Conservation (phyloP, 2,329 filamentous ascomycete genomes). For the Fusarium praegraminearum region DNA sequence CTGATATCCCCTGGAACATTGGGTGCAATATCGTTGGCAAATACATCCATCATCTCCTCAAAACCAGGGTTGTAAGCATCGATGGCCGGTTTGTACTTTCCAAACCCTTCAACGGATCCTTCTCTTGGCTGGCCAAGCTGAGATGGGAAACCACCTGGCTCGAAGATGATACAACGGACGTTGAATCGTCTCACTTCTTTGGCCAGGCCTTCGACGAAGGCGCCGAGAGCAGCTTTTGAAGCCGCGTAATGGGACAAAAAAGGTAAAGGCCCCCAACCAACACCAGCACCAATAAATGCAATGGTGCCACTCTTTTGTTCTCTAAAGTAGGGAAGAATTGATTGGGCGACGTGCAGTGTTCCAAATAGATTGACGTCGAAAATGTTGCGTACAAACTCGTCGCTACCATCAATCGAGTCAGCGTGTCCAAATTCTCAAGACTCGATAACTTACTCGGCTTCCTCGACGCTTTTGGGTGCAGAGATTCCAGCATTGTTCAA, state of each 20-base stretch:
- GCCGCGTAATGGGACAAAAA: slow-evolving; percentile 16
- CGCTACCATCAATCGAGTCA: background rate
- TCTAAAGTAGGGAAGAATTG: slow-evolving; percentile 11
- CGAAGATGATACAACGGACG: slow-evolving; percentile 3
- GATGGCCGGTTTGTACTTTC: background rate
- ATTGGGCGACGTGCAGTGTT: slow-evolving; percentile 1
- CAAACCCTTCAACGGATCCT: slow-evolving; percentile 6
- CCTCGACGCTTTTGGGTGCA: slow-evolving; percentile 3
- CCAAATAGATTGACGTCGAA: slow-evolving; percentile 19
- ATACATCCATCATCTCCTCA: slow-evolving; percentile 9
- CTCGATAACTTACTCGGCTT: slow-evolving; percentile 2
- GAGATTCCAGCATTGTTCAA: slow-evolving; percentile 15
- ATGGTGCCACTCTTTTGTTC: background rate
- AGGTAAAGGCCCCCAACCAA: slow-evolving; percentile 4
- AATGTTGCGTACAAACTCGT: slow-evolving; percentile 4
- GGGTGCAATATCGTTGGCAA: background rate
- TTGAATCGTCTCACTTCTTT: slow-evolving; percentile 11
- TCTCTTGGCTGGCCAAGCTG: background rate
- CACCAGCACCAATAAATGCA: slow-evolving; percentile 7
- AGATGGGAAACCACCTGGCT: slow-evolving; percentile 13
- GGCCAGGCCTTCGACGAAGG: slow-evolving; percentile 2
- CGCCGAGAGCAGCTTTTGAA: slow-evolving; percentile 9
- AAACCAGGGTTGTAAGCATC: background rate
- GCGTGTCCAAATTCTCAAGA: no score
- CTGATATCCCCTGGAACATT: slow-evolving; percentile 1